A percentile compares a stretch with the other conserved stretches of the same genome.
These are phyloP conservation scores for Leccinum sublutescens DNA, from an alignment of 768 basidiomycete species.

Conservation along the genomic window DNA sequence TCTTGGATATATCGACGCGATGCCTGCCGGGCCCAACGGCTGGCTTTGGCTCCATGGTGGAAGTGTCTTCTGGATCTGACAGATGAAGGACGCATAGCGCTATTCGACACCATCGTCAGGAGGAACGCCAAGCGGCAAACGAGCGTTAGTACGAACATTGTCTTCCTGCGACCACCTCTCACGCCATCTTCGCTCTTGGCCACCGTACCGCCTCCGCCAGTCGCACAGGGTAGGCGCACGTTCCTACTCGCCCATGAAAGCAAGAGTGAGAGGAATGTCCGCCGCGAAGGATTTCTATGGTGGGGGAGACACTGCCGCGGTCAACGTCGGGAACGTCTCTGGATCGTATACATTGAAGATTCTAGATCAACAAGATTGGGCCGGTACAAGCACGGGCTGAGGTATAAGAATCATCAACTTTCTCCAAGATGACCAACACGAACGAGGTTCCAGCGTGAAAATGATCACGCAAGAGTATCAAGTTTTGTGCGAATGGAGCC, in stretches of 20 bases:
- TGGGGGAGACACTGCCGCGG: conserved; percentile 1
- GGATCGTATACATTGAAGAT: conserved; percentile 6
- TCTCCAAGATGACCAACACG: neutral
- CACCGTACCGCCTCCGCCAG: conserved; percentile 63
- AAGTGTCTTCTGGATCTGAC: conserved; percentile 43
- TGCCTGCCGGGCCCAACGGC: conserved; percentile 57
- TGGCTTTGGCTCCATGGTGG: conserved; percentile 47
- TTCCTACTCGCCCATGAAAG: conserved; percentile 47
- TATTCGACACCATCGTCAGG: conserved; percentile 28
- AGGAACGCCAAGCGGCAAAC: neutral
- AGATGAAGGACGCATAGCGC: conserved; percentile 62
- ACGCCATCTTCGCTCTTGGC: conserved; percentile 65
- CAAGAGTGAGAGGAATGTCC: conserved; percentile 43
- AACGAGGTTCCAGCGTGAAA: neutral
- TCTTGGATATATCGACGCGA: conserved; percentile 69
- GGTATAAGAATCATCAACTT: neutral
- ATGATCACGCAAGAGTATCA: neutral
- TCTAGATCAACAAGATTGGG: neutral
- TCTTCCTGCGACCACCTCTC: conserved; percentile 69
- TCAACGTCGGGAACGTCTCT: conserved; percentile 30
- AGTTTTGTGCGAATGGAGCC: neutral
- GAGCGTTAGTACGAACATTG: conserved; percentile 54
- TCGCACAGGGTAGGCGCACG: conserved; percentile 60
- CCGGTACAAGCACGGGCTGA: neutral
- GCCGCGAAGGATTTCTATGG: conserved; percentile 3